These are phyloP conservation scores for Xerocomus brunneocitrinus DNA, from an alignment of 768 basidiomycete species.

Conservation along the genomic window DNA sequence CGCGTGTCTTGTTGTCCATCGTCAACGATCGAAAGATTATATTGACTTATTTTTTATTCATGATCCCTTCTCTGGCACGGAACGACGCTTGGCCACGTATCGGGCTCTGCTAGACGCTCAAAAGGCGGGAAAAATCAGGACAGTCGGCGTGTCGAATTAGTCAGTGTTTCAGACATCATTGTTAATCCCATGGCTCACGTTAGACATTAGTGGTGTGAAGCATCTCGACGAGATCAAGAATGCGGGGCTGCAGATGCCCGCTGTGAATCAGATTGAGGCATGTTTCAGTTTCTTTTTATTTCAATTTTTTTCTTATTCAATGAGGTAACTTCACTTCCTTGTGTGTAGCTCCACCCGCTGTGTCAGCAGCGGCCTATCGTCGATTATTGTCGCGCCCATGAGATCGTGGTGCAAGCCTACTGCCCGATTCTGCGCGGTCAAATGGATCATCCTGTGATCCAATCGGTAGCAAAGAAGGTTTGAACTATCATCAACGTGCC, in stretches of 20 bases:
- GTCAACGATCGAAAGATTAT: conserved; percentile 38
- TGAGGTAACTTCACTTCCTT: conserved; percentile 6
- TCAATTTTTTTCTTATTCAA: not conserved
- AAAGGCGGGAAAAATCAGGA: conserved; percentile 58
- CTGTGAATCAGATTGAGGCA: conserved; percentile 83
- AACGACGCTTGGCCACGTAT: conserved; percentile 66
- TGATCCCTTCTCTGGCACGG: conserved; percentile 59
- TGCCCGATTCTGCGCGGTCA: conserved; percentile 65
- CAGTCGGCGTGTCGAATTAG: conserved; percentile 86
- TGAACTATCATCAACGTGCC: conserved; percentile 7
- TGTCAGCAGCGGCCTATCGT: conserved; percentile 81
- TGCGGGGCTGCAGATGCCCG: conserved; percentile 59
- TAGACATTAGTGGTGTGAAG: conserved; percentile 51
- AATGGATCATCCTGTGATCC: conserved; percentile 51
- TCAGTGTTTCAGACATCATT: conserved; percentile 30
- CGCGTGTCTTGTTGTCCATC: not conserved
- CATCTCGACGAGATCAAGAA: conserved; percentile 71
- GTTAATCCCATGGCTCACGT: not conserved
- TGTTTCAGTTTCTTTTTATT: conserved; percentile 6
- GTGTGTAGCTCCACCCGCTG: conserved; percentile 64
- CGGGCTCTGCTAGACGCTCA: conserved; percentile 63
- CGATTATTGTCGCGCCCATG: conserved; percentile 59
- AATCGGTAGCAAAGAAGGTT: conserved; percentile 57
- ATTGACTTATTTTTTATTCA: conserved; percentile 80
- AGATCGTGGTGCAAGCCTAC: conserved; percentile 69